Percentiles rank a stretch among this genome's conserved stretches.
Evolutionary conservation across 2,329 filamentous ascomycete species (phyloP).

Genomic region (Penicillium sp.): DNA sequence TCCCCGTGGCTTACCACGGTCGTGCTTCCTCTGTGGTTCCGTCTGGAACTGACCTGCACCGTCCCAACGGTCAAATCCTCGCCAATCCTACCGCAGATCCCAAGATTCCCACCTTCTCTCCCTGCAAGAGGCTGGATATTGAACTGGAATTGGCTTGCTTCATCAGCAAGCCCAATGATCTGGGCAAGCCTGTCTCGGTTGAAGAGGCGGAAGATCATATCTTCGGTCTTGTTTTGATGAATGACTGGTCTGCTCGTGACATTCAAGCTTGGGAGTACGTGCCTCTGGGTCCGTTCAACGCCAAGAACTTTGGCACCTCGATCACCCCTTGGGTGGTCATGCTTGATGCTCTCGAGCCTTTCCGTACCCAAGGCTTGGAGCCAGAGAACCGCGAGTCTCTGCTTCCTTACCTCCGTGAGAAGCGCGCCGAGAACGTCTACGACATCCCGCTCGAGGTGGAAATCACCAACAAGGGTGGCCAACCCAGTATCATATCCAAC

Average conservation of each 20-base stretch:
- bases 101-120: slow-evolving; percentile 58
- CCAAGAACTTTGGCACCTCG: slow-evolving; percentile 75
- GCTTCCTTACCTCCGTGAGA: slow-evolving; percentile 61
- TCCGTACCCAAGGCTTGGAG: slow-evolving; percentile 50
- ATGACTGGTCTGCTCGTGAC: slow-evolving; percentile 81
- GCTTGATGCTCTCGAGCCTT: slow-evolving; percentile 67
- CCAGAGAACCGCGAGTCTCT: slow-evolving; percentile 49
- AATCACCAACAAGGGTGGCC: slow-evolving; percentile 40
- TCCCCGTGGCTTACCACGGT: slow-evolving; percentile 78
- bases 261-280: slow-evolving; percentile 82
- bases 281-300: slow-evolving; percentile 73
- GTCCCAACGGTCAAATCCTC: slow-evolving; percentile 70
- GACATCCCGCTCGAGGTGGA: slow-evolving; percentile 66
- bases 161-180: slow-evolving; percentile 57
- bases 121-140: slow-evolving; percentile 65
- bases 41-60: slow-evolving; percentile 65
- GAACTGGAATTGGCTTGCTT: slow-evolving; percentile 77
- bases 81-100: slow-evolving; percentile 56
- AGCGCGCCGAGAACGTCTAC: slow-evolving; percentile 52
- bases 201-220: slow-evolving; percentile 62
- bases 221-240: slow-evolving; percentile 76
- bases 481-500: slow-evolving; percentile 53
- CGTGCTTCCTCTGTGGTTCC: slow-evolving; percentile 69
- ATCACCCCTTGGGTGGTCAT: slow-evolving; percentile 76
- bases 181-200: slow-evolving; percentile 60